These are phyloP conservation scores for Tulasnella sp. DNA, from an alignment of 768 basidiomycete species.

Conservation along the genomic window DNA sequence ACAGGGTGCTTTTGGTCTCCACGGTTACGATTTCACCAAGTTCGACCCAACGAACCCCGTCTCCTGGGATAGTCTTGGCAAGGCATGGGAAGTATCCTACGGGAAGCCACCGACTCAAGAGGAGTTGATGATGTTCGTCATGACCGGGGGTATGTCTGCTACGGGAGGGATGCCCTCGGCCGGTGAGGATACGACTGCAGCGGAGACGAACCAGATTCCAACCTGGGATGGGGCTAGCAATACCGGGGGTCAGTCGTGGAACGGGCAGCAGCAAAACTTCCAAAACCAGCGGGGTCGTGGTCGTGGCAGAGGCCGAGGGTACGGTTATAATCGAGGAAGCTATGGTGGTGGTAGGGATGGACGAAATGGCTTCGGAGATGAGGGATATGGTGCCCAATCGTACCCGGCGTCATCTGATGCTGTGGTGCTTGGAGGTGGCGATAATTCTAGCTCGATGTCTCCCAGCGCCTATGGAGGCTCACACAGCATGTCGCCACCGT, in stretches of 20 bases:
- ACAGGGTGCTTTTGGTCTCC: constrained; percentile 51
- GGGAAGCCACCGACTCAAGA: constrained; percentile 72
- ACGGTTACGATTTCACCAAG: constrained; percentile 66
- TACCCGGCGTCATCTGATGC: constrained; percentile 46
- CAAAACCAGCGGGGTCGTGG: constrained; percentile 3
- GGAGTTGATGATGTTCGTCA: constrained; percentile 73
- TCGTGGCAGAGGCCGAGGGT: constrained; percentile 12
- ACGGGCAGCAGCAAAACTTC: constrained; percentile 10
- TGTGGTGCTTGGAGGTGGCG: constrained; percentile 40
- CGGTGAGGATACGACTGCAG: constrained; percentile 46
- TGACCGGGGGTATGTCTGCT: constrained; percentile 3
- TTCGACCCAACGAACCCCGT: constrained; percentile 75
- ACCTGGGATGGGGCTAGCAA: constrained; percentile 5
- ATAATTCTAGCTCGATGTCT: constrained; percentile 9
- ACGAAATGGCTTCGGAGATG: constrained; percentile 44
- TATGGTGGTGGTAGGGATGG: constrained; percentile 43
- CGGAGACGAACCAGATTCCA: constrained; percentile 19
- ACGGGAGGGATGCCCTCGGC: constrained; percentile 22
- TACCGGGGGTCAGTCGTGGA: not conserved
- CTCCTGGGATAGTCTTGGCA: constrained; percentile 81
- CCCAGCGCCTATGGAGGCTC: not conserved
- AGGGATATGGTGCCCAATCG: constrained; percentile 43
- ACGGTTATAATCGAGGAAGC: not conserved
- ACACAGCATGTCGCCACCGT: not conserved
- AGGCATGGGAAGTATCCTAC: constrained; percentile 72